Percentiles rank a stretch among this genome's conserved stretches.
phyloP scores from a whole-genome alignment of 164 flowering plant genomes.

The Magnolia sinica region DNA sequence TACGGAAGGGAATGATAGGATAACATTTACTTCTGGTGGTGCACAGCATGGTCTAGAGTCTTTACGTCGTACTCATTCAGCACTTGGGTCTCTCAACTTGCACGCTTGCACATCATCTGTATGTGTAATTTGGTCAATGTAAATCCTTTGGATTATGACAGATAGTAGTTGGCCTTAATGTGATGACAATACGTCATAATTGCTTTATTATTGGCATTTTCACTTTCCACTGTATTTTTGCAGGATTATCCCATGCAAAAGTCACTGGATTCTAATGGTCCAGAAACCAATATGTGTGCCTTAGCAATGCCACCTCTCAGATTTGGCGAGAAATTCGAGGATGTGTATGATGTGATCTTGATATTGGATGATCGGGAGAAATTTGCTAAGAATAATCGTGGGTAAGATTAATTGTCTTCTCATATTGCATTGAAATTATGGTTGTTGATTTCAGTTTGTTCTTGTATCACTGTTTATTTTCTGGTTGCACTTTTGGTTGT shows the following conservation, averaged over 20 bases:
- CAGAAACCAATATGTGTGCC: slow-evolving; percentile 26
- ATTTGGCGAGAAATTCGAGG: slow-evolving; percentile 73
- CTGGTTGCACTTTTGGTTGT: background rate
- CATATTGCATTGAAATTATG: background rate
- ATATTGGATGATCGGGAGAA: slow-evolving; percentile 92
- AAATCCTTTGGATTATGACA: background rate
- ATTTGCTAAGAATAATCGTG: slow-evolving; percentile 41
- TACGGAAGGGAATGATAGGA: slow-evolving; percentile 6
- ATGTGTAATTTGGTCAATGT: slow-evolving; percentile 23
- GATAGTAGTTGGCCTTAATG: background rate
- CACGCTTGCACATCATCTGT: slow-evolving; percentile 67
- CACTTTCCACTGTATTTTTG: slow-evolving; percentile 7
- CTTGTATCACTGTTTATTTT: background rate
- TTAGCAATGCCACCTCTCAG: slow-evolving; percentile 69
- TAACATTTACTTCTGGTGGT: slow-evolving; percentile 16
- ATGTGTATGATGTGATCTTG: slow-evolving; percentile 71
- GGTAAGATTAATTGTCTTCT: slow-evolving; percentile 38
- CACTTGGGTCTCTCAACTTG: slow-evolving; percentile 29
- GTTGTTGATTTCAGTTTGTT: background rate
- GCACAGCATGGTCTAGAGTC: slow-evolving; percentile 14
- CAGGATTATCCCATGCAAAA: slow-evolving; percentile 25
- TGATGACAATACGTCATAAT: background rate
- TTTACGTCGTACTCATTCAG: slow-evolving; percentile 23
- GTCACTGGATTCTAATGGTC: slow-evolving; percentile 17
- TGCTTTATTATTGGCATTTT: slow-evolving; percentile 4